Conservation (phyloP, 2,329 filamentous ascomycete genomes). For the Fusarium begoniae region DNA sequence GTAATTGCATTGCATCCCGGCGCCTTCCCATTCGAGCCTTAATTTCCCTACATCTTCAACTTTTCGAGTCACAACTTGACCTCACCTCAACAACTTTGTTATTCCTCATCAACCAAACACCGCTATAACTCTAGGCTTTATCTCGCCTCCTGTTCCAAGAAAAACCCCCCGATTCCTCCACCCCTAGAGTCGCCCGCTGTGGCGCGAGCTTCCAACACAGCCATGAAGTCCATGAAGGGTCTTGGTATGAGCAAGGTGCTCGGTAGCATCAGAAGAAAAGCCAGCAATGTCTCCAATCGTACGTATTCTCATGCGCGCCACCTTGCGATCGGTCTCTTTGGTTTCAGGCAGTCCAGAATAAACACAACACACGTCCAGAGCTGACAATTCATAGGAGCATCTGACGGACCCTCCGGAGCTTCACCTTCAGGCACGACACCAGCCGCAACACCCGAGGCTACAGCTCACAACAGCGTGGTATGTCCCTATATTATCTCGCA, state of each 20-base stretch:
- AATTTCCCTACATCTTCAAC: constrained; percentile 21
- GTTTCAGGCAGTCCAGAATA: constrained; percentile 2
- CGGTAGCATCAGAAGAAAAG: constrained; percentile 62
- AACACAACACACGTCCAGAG: not conserved
- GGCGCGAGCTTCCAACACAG: constrained; percentile 36
- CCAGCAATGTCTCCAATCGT: constrained; percentile 43
- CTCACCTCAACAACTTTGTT: not conserved
- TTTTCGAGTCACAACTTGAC: not conserved
- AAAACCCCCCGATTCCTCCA: not conserved
- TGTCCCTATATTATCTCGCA: constrained; percentile 41
- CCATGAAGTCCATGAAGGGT: constrained; percentile 60
- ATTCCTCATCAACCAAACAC: not conserved
- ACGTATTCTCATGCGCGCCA: constrained; percentile 18
- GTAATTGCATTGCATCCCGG: constrained; percentile 24
- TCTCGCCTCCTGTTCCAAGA: constrained; percentile 18
- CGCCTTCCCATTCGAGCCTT: constrained; percentile 21
- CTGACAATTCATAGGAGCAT: constrained; percentile 18
- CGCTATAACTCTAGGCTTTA: not conserved
- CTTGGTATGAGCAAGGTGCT: constrained; percentile 67
- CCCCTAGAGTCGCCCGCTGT: constrained; percentile 26
- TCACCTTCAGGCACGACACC: constrained; percentile 45
- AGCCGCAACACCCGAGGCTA: constrained; percentile 72
- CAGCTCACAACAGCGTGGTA: constrained; percentile 73
- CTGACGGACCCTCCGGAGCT: constrained; percentile 36
- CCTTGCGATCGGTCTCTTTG: not conserved